Evolutionary conservation across 225 moss, liverwort and hornwort genomes (phyloP).

Genomic region (Polytrichum formosum): DNA sequence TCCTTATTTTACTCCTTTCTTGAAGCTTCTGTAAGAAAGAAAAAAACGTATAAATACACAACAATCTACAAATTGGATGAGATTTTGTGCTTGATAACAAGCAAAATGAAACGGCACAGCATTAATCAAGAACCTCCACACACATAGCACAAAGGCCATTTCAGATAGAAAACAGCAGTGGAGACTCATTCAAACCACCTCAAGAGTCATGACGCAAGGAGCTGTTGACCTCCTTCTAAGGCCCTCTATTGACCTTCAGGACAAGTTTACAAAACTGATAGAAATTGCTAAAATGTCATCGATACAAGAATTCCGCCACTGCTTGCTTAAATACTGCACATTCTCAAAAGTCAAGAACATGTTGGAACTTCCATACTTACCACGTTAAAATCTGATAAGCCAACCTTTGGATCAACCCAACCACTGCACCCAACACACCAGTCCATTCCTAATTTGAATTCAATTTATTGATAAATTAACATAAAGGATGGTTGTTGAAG

Average conservation of each 20-base stretch:
- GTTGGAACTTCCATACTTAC: constrained; percentile 29
- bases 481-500: no score
- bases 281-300: no score
- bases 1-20: constrained; percentile 84
- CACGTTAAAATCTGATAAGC: constrained; percentile 86
- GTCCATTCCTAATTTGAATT: background rate
- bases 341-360: background rate
- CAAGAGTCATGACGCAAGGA: no score
- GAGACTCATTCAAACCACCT: no score
- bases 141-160: no score
- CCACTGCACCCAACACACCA: constrained; percentile 72
- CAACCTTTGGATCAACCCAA: constrained; percentile 81
- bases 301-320: background rate
- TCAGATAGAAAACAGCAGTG: no score
- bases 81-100: no score
- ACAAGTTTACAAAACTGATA: no score
- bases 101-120: background rate
- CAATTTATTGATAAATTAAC: no score
- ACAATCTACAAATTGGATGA: background rate
- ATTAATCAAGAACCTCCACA: background rate
- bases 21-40: constrained; percentile 58
- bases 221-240: no score
- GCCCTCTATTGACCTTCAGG: no score
- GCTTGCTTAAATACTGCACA: background rate
- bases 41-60: background rate